These are phyloP conservation scores for Hemileccinum impolitum DNA, from an alignment of 768 basidiomycete species.

Conservation along the genomic window DNA sequence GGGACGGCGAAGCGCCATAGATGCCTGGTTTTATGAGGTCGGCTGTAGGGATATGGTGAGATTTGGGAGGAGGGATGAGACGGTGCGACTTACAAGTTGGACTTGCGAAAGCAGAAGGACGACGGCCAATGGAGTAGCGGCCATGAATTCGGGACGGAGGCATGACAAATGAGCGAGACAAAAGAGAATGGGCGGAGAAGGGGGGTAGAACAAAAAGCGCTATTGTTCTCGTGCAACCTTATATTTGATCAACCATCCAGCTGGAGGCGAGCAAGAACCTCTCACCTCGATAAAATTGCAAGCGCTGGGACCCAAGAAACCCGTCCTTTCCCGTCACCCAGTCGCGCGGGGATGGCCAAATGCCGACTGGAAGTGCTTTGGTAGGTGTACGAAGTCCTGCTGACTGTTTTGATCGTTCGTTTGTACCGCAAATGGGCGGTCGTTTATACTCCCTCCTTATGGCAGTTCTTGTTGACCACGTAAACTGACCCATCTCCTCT, in stretches of 20 bases:
- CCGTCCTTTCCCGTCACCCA: neutral
- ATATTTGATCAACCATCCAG: slow-evolving; percentile 10
- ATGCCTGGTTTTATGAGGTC: slow-evolving; percentile 49
- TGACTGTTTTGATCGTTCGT: slow-evolving; percentile 12
- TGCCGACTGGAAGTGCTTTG: no score
- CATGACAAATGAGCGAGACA: slow-evolving; percentile 23
- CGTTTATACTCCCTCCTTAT: slow-evolving; percentile 10
- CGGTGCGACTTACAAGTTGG: slow-evolving; percentile 10
- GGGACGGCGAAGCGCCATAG: slow-evolving; percentile 44
- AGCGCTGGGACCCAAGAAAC: slow-evolving; percentile 11
- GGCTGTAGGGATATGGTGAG: slow-evolving; percentile 17
- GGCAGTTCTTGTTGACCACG: slow-evolving; percentile 4
- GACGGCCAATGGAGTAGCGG: slow-evolving; percentile 35
- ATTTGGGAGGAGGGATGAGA: neutral
- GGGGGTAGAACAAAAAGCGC: slow-evolving; percentile 13
- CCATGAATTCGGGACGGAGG: slow-evolving; percentile 16
- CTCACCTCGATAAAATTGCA: neutral
- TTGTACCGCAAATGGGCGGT: slow-evolving; percentile 13
- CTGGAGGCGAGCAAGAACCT: neutral
- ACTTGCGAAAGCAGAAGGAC: slow-evolving; percentile 39
- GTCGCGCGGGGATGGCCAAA: no score
- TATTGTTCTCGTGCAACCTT: slow-evolving; percentile 29
- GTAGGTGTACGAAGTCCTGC: slow-evolving; percentile 11
- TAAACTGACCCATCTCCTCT: no score
- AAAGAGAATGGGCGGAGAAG: slow-evolving; percentile 9